Conservation (phyloP, 2,329 filamentous ascomycete species). For the Chaetomiaceae sp. region DNA sequence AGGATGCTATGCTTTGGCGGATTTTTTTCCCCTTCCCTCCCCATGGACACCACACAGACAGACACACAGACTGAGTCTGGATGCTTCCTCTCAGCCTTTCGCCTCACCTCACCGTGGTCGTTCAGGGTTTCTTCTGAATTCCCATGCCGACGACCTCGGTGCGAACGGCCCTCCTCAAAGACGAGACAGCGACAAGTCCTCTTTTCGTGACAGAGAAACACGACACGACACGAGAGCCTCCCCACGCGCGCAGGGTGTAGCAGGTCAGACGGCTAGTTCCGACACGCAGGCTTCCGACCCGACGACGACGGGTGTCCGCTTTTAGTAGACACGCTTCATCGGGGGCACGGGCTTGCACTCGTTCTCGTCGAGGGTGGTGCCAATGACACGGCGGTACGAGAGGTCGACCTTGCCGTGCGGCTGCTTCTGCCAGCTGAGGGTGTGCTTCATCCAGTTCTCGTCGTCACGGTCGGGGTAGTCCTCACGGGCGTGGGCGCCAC, state of each 20-base stretch:
- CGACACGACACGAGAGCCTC: conserved; percentile 1
- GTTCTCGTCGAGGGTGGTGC: conserved; percentile 81
- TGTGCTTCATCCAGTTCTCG: conserved; percentile 99
- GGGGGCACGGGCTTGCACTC: conserved; percentile 96
- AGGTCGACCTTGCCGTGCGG: conserved; percentile 85
- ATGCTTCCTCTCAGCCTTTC: neutral
- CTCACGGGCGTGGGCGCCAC: conserved; percentile 94
- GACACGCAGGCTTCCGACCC: neutral
- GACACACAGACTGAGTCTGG: neutral
- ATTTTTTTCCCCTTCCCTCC: neutral
- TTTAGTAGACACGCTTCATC: conserved; percentile 89
- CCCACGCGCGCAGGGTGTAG: conserved; percentile 3
- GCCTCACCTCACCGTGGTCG: neutral
- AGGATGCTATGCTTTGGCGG: conserved; percentile 8
- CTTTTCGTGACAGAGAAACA: neutral
- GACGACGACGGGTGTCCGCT: neutral
- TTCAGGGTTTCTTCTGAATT: neutral
- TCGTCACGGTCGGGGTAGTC: conserved; percentile 96
- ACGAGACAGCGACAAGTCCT: too few relatives aligned
- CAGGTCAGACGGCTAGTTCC: too few relatives aligned
- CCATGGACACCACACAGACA: neutral
- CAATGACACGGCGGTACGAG: conserved; percentile 77
- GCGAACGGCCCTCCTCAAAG: neutral
- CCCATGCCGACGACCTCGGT: neutral
- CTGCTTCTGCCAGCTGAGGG: conserved; percentile 88